These are phyloP conservation scores for Mesembryanthemum crystallinum DNA, from an alignment of 148 eudicot species.

Conservation along the genomic window DNA sequence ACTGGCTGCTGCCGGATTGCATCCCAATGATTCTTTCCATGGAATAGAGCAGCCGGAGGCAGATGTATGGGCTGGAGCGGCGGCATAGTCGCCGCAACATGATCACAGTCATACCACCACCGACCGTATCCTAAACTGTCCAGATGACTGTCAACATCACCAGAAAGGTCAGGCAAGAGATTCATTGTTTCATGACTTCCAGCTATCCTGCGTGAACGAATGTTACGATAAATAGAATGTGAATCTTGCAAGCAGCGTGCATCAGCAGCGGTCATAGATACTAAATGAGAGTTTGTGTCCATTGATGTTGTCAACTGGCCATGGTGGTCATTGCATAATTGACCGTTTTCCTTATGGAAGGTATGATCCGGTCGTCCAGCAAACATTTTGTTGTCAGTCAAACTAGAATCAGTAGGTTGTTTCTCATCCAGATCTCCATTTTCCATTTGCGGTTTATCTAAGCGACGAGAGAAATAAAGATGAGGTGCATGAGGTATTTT, in stretches of 20 bases:
- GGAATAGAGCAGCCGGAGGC: slow-evolving; percentile 34
- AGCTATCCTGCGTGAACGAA: not conserved
- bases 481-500: slow-evolving; percentile 43
- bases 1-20: slow-evolving; percentile 28
- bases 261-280: slow-evolving; percentile 3
- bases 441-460: slow-evolving; percentile 31
- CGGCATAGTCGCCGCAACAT: slow-evolving; percentile 30
- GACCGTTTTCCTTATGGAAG: slow-evolving; percentile 15
- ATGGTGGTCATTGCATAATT: slow-evolving; percentile 2
- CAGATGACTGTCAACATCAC: slow-evolving; percentile 57
- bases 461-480: slow-evolving; percentile 32
- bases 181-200: slow-evolving; percentile 25
- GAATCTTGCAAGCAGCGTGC: slow-evolving; percentile 21
- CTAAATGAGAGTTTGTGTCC: slow-evolving; percentile 3
- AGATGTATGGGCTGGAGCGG: slow-evolving; percentile 37
- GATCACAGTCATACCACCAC: slow-evolving; percentile 48
- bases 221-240: slow-evolving; percentile 1
- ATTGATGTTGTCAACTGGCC: slow-evolving; percentile 2
- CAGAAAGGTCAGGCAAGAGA: slow-evolving; percentile 56
- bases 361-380: not conserved
- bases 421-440: slow-evolving; percentile 28
- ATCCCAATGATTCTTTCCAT: slow-evolving; percentile 50
- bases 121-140: slow-evolving; percentile 49
- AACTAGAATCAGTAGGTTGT: slow-evolving; percentile 10
- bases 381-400: slow-evolving; percentile 13